Percentiles rank a stretch among this genome's conserved stretches.
phyloP scores from a whole-genome alignment of 2,329 filamentous ascomycete genomes.

The Zymoseptoria ardabiliae region DNA sequence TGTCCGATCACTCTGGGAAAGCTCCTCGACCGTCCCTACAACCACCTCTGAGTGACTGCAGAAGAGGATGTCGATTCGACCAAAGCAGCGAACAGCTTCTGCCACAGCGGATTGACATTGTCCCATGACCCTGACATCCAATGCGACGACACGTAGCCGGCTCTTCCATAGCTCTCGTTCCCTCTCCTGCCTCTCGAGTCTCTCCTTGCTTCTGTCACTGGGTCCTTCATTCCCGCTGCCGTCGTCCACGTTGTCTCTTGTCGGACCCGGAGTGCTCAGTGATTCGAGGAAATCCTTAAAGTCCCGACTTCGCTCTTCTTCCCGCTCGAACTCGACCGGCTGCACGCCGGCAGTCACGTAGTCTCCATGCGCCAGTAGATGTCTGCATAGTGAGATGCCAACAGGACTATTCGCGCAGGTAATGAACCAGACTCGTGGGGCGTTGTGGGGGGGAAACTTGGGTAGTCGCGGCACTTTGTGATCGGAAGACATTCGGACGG shows the following conservation, averaged over 20 bases:
- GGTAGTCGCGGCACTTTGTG: constrained; percentile 31
- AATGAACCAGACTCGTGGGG: constrained; percentile 84
- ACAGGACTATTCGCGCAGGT: constrained; percentile 81
- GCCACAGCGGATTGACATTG: constrained; percentile 82
- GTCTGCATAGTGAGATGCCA: constrained; percentile 70
- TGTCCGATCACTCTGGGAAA: constrained; percentile 64
- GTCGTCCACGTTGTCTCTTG: constrained; percentile 2
- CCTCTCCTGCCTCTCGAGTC: constrained; percentile 28
- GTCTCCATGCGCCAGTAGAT: constrained; percentile 84
- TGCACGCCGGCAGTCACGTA: constrained; percentile 79
- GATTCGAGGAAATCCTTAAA: constrained; percentile 71
- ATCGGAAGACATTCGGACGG: constrained; percentile 18
- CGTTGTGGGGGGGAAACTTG: constrained; percentile 54
- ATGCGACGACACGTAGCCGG: constrained; percentile 56
- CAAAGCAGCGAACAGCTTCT: constrained; percentile 76
- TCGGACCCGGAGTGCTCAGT: constrained; percentile 24
- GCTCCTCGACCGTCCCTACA: constrained; percentile 84
- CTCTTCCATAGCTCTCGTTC: constrained; percentile 56
- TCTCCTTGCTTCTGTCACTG: constrained; percentile 48
- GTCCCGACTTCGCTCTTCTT: constrained; percentile 63
- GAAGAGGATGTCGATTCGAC: constrained; percentile 79
- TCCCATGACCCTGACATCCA: constrained; percentile 53
- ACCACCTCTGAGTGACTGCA: constrained; percentile 87
- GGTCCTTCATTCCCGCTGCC: not conserved
- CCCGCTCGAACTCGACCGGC: constrained; percentile 65